A percentile compares a stretch with the other conserved stretches of the same genome.
phyloP scores from a whole-genome alignment of 371 early-diverging fungal genomes.

The Umbelopsis sp. region DNA sequence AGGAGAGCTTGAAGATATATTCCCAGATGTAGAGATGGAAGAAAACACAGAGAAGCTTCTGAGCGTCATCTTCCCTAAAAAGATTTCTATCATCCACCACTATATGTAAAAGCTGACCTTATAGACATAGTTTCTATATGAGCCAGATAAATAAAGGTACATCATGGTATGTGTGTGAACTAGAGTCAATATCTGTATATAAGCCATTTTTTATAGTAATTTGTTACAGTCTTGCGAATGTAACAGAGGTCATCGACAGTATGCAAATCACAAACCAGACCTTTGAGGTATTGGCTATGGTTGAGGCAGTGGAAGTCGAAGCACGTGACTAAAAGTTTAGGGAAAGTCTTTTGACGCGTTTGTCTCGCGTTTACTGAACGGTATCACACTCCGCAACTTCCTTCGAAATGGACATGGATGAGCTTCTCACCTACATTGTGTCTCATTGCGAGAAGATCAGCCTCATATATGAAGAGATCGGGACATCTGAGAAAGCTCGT shows the following conservation, averaged over 20 bases:
- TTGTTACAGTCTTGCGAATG: too few species aligned
- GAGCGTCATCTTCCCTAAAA: conserved; percentile 4
- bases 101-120: neutral
- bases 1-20: neutral
- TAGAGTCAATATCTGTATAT: too few species aligned
- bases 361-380: neutral
- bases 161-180: too few species aligned
- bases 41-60: neutral
- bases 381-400: neutral
- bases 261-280: too few species aligned
- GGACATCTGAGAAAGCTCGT: conserved; percentile 11
- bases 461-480: conserved; percentile 25
- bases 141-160: too few species aligned
- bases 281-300: too few species aligned
- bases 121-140: too few species aligned
- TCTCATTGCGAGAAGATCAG: conserved; percentile 17
- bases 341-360: neutral
- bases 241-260: too few species aligned
- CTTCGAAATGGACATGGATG: conserved; percentile 5
- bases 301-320: too few species aligned
- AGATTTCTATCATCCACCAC: neutral
- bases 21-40: conserved; percentile 7
- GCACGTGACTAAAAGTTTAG: too few species aligned
- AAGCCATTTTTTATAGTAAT: too few species aligned
- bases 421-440: neutral